Conservation (phyloP, 179 eudicot genomes). For the Corrigiola litoralis region DNA sequence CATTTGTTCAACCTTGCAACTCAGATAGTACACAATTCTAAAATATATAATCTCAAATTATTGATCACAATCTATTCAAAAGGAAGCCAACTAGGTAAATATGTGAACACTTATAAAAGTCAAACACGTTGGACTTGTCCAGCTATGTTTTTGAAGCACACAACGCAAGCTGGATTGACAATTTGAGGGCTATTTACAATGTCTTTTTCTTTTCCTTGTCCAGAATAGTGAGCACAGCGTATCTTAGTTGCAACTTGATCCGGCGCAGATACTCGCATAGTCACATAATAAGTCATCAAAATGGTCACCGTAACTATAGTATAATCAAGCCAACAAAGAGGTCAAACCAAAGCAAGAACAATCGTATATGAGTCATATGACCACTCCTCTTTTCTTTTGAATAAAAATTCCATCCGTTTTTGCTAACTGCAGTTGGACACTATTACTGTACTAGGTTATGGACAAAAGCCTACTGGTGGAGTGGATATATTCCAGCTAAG, state of each 20-base stretch:
- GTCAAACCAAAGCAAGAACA: background rate
- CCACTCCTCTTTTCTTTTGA: too few relatives aligned
- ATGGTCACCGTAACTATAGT: background rate
- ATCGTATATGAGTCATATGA: too few relatives aligned
- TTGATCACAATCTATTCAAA: background rate
- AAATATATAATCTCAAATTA: background rate
- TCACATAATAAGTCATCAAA: background rate
- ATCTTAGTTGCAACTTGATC: constrained; percentile 10
- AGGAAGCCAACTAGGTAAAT: constrained; percentile 1
- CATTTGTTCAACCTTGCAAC: too few relatives aligned
- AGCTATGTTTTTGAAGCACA: constrained; percentile 14
- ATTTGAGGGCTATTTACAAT: background rate
- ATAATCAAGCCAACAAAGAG: background rate
- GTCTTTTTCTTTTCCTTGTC: constrained; percentile 14
- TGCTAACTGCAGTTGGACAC: too few relatives aligned
- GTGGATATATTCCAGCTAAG: too few relatives aligned
- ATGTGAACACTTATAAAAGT: constrained; percentile 14
- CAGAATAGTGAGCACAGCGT: background rate
- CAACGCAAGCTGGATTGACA: constrained; percentile 7
- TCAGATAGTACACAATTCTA: too few relatives aligned
- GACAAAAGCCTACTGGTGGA: too few relatives aligned
- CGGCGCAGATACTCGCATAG: background rate
- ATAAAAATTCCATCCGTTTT: too few relatives aligned
- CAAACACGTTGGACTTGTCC: constrained; percentile 18
- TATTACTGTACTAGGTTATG: too few relatives aligned